Evolutionary conservation across 768 basidiomycete species (phyloP).

Genomic region (Asterophora lycoperdoides): DNA sequence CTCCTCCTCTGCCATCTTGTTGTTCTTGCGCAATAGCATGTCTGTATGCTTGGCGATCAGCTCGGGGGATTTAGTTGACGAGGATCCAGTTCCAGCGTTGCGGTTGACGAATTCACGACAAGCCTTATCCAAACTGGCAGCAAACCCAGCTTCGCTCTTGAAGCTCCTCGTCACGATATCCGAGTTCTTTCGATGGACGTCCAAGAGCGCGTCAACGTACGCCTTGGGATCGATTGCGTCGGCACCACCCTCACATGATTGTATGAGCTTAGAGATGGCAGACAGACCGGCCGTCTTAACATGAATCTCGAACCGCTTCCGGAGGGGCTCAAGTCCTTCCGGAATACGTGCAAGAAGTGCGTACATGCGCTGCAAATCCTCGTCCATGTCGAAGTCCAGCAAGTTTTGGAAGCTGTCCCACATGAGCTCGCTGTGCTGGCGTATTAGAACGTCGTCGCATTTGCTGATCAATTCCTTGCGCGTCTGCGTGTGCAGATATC

Average conservation of each 20-base stretch:
- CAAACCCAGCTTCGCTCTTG: conserved; percentile 93
- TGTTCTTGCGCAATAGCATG: conserved; percentile 87
- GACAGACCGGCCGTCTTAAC: conserved; percentile 89
- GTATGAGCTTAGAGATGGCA: conserved; percentile 75
- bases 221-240: conserved; percentile 90
- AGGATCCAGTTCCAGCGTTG: conserved; percentile 86
- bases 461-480: conserved; percentile 79
- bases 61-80: conserved; percentile 90
- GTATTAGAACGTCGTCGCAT: conserved; percentile 93
- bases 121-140: conserved; percentile 93
- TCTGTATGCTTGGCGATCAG: conserved; percentile 94
- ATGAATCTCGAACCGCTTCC: conserved; percentile 93
- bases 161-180: conserved; percentile 91
- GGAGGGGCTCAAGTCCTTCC: conserved; percentile 87
- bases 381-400: conserved; percentile 93
- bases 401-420: conserved; percentile 94
- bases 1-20: conserved; percentile 94
- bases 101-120: conserved; percentile 96
- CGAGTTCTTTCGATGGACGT: conserved; percentile 91
- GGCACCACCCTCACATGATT: conserved; percentile 54
- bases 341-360: conserved; percentile 88
- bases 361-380: conserved; percentile 97
- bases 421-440: conserved; percentile 84
- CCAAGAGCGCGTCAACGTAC: conserved; percentile 90
- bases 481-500: conserved; percentile 89